Evolutionary conservation across 2,329 filamentous ascomycete species (phyloP).

Genomic region (Pseudogymnoascus sp.): DNA sequence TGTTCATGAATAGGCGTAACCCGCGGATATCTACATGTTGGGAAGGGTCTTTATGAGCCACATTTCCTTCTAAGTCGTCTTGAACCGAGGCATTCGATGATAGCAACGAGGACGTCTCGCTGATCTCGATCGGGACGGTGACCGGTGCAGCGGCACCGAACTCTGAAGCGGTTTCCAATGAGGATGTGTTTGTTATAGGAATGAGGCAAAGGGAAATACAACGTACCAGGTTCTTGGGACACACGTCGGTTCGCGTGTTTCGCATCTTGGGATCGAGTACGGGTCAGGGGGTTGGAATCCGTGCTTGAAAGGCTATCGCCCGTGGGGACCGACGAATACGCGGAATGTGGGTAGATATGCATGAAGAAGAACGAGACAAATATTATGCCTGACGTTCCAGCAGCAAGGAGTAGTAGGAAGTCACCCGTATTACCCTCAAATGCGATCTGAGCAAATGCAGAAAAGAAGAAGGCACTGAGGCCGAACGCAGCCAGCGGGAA

Average conservation of each 20-base stretch:
- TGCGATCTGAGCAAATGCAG: slow-evolving; percentile 64
- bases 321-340: slow-evolving; percentile 36
- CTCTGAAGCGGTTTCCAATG: slow-evolving; percentile 21
- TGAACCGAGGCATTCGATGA: slow-evolving; percentile 46
- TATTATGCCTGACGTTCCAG: slow-evolving; percentile 69
- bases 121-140: slow-evolving; percentile 36
- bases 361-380: slow-evolving; percentile 79
- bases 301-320: slow-evolving; percentile 27
- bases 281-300: slow-evolving; percentile 31
- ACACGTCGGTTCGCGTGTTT: slow-evolving; percentile 33
- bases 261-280: slow-evolving; percentile 39
- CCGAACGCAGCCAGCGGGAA: slow-evolving; percentile 91
- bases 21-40: slow-evolving; percentile 88
- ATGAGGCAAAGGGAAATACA: slow-evolving; percentile 28
- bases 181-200: slow-evolving; percentile 24
- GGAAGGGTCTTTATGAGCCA: slow-evolving; percentile 64
- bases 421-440: slow-evolving; percentile 77
- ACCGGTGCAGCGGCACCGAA: slow-evolving; percentile 25
- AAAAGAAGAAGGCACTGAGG: slow-evolving; percentile 94
- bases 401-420: slow-evolving; percentile 72
- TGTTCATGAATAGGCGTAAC: slow-evolving; percentile 58
- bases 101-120: slow-evolving; percentile 77
- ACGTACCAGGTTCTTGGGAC: slow-evolving; percentile 59
- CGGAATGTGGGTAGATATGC: slow-evolving; percentile 56
- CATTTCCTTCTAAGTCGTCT: slow-evolving; percentile 35